These are phyloP conservation scores for Dactylonectria macrodidyma DNA, from an alignment of 2,329 filamentous ascomycete genomes.

Conservation along the genomic window DNA sequence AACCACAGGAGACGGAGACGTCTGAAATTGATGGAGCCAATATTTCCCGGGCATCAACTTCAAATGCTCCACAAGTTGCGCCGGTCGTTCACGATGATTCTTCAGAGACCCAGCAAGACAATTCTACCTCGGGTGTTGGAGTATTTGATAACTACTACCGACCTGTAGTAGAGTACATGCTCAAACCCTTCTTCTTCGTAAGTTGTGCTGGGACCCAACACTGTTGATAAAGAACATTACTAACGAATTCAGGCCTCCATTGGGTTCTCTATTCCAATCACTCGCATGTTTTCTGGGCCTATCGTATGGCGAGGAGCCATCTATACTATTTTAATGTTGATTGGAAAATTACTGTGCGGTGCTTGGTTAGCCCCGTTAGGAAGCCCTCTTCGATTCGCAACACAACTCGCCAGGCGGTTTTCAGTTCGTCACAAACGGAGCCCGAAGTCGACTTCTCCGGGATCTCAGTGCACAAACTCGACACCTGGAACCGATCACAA, in stretches of 20 bases:
- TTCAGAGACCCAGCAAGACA: too few species aligned
- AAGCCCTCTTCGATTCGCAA: conserved; percentile 11
- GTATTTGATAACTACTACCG: conserved; percentile 51
- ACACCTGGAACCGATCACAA: neutral
- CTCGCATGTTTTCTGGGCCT: conserved; percentile 73
- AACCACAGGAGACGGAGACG: neutral
- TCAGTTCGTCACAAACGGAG: neutral
- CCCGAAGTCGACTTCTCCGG: conserved; percentile 20
- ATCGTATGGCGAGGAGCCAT: conserved; percentile 82
- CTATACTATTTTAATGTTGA: conserved; percentile 79
- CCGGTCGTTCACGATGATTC: too few species aligned
- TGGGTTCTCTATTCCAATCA: conserved; percentile 84
- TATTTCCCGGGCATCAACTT: too few species aligned
- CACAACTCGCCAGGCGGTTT: conserved; percentile 6
- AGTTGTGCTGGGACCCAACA: conserved; percentile 37
- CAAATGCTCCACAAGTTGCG: too few species aligned
- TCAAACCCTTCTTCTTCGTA: conserved; percentile 83
- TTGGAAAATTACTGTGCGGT: conserved; percentile 74
- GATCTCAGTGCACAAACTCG: conserved; percentile 31
- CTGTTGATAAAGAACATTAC: neutral
- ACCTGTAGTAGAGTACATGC: conserved; percentile 61
- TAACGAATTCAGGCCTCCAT: conserved; percentile 66
- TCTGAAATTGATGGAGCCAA: neutral
- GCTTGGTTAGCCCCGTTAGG: conserved; percentile 65
- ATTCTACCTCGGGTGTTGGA: conserved; percentile 24